A percentile compares a stretch with the other conserved stretches of the same genome.
Conservation (phyloP, 371 early-diverging fungal genomes). For the Funneliformis caledonium region DNA sequence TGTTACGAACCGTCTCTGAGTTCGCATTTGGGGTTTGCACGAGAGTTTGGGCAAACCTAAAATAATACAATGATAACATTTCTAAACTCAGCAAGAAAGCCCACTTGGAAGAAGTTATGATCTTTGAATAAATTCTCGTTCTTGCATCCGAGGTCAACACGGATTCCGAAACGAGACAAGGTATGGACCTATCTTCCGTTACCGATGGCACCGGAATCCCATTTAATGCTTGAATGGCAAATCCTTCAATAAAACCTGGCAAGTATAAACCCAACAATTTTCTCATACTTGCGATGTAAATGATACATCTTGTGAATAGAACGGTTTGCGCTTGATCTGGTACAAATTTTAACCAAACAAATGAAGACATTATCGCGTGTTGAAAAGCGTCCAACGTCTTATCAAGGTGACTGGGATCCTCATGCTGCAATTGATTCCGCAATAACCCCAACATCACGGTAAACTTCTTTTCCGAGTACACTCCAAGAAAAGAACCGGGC, state of each 20-base stretch:
- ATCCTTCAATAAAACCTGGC: not conserved
- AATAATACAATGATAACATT: not conserved
- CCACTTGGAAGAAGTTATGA: not conserved
- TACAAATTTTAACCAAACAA: not conserved
- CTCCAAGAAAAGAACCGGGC: not conserved
- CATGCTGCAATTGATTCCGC: not conserved
- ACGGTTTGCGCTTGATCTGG: not conserved
- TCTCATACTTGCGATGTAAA: conserved; percentile 4
- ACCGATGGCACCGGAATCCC: not conserved
- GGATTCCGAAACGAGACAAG: not conserved
- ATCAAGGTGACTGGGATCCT: not conserved
- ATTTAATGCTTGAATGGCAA: conserved; percentile 16
- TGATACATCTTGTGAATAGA: not conserved
- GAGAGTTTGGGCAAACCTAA: not conserved
- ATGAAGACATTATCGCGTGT: conserved; percentile 4
- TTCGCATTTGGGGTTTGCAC: not conserved
- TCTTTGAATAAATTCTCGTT: not conserved
- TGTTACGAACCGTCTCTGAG: not conserved
- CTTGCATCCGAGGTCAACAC: not conserved
- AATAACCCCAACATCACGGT: not conserved
- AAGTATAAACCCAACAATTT: conserved; percentile 10
- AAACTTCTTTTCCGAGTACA: not conserved
- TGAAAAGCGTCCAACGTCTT: not conserved
- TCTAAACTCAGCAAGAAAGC: conserved; percentile 6
- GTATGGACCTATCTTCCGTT: not conserved